These are phyloP conservation scores for Wickerhamomyces ciferrii DNA, from an alignment of 805 yeast genomes.

Conservation along the genomic window DNA sequence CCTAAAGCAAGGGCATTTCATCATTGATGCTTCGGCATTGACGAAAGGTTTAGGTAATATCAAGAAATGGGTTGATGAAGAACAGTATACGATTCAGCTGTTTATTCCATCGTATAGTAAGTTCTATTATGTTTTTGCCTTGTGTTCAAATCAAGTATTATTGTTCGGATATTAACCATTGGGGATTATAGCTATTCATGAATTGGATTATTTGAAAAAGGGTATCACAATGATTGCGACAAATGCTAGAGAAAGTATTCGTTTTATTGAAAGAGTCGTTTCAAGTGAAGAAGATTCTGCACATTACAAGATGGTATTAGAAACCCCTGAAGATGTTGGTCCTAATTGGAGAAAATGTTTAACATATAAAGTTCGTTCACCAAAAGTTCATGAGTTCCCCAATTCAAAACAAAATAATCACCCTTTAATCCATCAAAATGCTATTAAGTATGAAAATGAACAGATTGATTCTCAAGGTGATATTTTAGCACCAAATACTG, in stretches of 20 bases:
- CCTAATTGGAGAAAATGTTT: constrained; percentile 47
- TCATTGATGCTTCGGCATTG: constrained; percentile 64
- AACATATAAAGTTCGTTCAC: constrained; percentile 39
- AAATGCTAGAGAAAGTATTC: constrained; percentile 62
- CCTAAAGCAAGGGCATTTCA: constrained; percentile 23
- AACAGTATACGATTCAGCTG: constrained; percentile 30
- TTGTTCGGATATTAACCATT: no score
- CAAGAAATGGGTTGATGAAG: constrained; percentile 50
- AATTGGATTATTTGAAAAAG: constrained; percentile 52
- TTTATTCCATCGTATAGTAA: constrained; percentile 45
- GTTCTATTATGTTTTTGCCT: no score
- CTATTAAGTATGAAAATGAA: constrained; percentile 3
- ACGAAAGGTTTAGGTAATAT: constrained; percentile 66
- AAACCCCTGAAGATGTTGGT: constrained; percentile 38
- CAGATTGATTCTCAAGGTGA: background rate
- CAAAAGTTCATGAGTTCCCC: constrained; percentile 46
- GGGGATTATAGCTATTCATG: constrained; percentile 36
- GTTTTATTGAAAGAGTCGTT: constrained; percentile 46
- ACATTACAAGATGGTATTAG: constrained; percentile 25
- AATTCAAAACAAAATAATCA: constrained; percentile 17
- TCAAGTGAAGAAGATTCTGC: constrained; percentile 9
- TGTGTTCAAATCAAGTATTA: no score
- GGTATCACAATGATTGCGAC: constrained; percentile 50
- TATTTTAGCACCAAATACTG: constrained; percentile 7
- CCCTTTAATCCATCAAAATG: constrained; percentile 9